Evolutionary conservation across 257 asterid genomes (phyloP), one percentile per base, ranked within the genome.

Genomic region (Salvia miltiorrhiza): DNA sequence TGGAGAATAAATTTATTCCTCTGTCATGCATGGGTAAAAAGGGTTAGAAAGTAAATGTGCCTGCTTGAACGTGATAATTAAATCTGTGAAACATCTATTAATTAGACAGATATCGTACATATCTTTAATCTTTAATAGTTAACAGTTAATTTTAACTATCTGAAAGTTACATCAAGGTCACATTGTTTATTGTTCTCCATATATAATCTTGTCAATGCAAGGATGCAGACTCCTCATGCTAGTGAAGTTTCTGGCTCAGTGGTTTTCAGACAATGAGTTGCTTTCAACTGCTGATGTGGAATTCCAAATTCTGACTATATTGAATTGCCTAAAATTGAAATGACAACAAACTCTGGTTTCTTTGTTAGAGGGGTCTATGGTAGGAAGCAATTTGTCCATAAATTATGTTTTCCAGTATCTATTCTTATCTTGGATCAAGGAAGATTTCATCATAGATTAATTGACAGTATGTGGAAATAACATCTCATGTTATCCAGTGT

Each of bases 11-110:
- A 71, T 63, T 33, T 69, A 11, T 37, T 30, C 39, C 49, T 32
- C 74, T 75, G 47, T 28, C 30, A 20, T 59, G 74, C 65, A 47
- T 35, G 45, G 47, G 58, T 9, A 43, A 69, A 40, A 41, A 64
- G 66, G 48, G 21, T 56, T 13, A 45, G 33, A 32, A 49, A 47
- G 35, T 58, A 52, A 4, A 4, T 28, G 70, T 28, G 68, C 68
- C 21, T 50, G 7, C 74, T 66, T 32, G 65, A 64, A 69, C 71
- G 37, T 66, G 70, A 71, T n/a, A 23, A 50, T 64, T 71, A 37
- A 41, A 63, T 66, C 73, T 35, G 59, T 60, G 13, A 49, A 65
- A 66, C 52, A 47, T n/a, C 56, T 48, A 37, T 40, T 50, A 44
- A 17, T 24, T 70, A 41, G 40, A 49, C 62, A 56, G 40, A 32